These are phyloP conservation scores for Solanum pimpinellifolium DNA, from an alignment of 257 asterid genomes.

Conservation along the genomic window DNA sequence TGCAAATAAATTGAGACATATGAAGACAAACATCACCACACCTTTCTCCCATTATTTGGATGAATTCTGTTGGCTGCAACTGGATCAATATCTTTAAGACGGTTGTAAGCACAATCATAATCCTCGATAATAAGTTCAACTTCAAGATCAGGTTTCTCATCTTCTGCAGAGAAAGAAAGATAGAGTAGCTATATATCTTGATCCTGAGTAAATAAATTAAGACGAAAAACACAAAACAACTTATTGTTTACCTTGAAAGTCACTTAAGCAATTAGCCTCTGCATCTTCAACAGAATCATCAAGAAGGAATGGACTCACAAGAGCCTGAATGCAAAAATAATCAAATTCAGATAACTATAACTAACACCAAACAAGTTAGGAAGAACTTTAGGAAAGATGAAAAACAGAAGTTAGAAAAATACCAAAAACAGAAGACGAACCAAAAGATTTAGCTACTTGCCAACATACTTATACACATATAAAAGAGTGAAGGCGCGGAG, in stretches of 20 bases:
- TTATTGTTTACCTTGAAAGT: constrained; percentile 34
- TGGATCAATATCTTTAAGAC: constrained; percentile 69
- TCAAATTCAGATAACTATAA: background rate
- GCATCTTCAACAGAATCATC: constrained; percentile 51
- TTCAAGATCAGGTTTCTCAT: constrained; percentile 28
- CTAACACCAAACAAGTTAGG: background rate
- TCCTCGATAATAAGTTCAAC: constrained; percentile 13
- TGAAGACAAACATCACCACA: constrained; percentile 1
- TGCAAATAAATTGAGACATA: background rate
- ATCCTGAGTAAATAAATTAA: background rate
- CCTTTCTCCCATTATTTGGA: constrained; percentile 92
- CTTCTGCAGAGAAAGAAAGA: constrained; percentile 26
- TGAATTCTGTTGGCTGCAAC: constrained; percentile 79
- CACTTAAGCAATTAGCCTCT: constrained; percentile 30
- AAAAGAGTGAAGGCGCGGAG: background rate
- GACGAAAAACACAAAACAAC: background rate
- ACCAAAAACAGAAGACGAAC: background rate
- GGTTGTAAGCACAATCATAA: constrained; percentile 27
- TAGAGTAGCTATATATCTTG: background rate
- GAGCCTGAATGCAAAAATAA: constrained; percentile 39
- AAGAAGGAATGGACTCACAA: constrained; percentile 73
- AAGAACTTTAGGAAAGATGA: background rate
- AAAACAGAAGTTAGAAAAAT: background rate
- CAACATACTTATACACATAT: background rate
- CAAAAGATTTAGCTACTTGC: background rate